Evolutionary conservation across 140 eudicot genomes (phyloP).

Genomic region (Artemisia princeps): DNA sequence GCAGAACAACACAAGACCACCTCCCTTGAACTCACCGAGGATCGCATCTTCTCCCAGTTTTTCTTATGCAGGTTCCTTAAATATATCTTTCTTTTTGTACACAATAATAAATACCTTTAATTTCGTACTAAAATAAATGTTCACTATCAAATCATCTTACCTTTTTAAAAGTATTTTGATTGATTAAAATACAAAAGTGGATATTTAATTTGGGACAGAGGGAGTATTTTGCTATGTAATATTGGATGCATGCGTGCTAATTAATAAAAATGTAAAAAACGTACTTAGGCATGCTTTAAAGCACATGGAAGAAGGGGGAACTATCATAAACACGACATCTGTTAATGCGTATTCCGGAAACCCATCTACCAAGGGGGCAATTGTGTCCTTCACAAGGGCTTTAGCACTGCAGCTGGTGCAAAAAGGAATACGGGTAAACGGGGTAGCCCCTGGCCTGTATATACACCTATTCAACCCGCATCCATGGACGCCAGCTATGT

Average conservation of each 20-base stretch:
- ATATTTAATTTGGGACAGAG: too few relatives aligned
- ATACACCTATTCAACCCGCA: background rate
- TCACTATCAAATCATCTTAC: too few relatives aligned
- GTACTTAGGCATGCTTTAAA: background rate
- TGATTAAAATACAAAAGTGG: too few relatives aligned
- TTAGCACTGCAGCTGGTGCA: background rate
- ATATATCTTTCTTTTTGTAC: too few relatives aligned
- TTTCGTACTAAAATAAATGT: too few relatives aligned
- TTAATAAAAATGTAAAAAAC: too few relatives aligned
- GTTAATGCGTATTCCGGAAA: background rate
- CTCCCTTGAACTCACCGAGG: conserved; percentile 24
- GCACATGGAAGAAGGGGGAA: background rate
- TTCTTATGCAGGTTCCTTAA: background rate
- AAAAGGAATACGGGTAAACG: background rate
- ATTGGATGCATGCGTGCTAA: too few relatives aligned
- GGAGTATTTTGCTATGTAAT: too few relatives aligned
- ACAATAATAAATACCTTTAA: too few relatives aligned
- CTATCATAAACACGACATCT: background rate
- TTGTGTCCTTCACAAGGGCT: conserved; percentile 1
- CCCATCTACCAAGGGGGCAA: background rate
- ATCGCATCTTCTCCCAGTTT: conserved; percentile 31
- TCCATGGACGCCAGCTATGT: background rate
- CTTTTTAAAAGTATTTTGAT: too few relatives aligned
- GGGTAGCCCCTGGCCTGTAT: background rate
- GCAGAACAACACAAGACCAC: conserved; percentile 34